A percentile compares a stretch with the other conserved stretches of the same genome.
Conservation (phyloP, 371 early-diverging fungal genomes). For the Actinomucor elegans region DNA sequence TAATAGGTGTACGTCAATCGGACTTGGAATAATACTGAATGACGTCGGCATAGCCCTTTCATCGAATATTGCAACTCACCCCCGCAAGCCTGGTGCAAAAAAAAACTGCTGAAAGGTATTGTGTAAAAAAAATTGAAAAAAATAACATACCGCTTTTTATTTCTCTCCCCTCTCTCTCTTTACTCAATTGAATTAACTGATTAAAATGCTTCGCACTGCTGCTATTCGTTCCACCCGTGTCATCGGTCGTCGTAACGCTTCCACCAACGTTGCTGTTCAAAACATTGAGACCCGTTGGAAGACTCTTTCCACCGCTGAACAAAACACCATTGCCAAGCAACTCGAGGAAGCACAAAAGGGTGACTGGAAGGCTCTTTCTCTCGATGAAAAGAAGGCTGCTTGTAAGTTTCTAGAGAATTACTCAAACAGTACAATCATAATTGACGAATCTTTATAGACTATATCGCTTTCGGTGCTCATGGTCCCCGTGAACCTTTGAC, state of each 20-base stretch:
- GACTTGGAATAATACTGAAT: neutral
- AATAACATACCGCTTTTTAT: slow-evolving; percentile 3
- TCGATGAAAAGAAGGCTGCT: slow-evolving; percentile 93
- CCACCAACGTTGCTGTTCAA: slow-evolving; percentile 62
- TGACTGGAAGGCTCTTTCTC: slow-evolving; percentile 90
- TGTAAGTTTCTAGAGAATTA: slow-evolving; percentile 63
- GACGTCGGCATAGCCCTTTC: too few relatives aligned
- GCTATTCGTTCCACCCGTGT: slow-evolving; percentile 40
- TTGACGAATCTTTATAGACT: too few relatives aligned
- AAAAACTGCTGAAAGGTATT: neutral
- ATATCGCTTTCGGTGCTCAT: slow-evolving; percentile 93
- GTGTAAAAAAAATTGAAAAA: neutral
- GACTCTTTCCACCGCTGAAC: slow-evolving; percentile 83
- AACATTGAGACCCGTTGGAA: slow-evolving; percentile 84
- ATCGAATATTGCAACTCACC: neutral
- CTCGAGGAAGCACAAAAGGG: slow-evolving; percentile 86
- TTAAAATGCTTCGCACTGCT: slow-evolving; percentile 41
- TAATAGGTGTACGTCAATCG: too few relatives aligned
- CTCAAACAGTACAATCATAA: too few relatives aligned
- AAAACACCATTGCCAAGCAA: slow-evolving; percentile 78
- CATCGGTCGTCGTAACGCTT: slow-evolving; percentile 45
- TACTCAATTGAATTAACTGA: slow-evolving; percentile 11
- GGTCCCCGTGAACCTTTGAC: slow-evolving; percentile 83
- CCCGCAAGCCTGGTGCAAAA: slow-evolving; percentile 1
- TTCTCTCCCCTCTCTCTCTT: slow-evolving; percentile 22